Conservation (phyloP, 805 yeast genomes). For the Yamadazyma laniorum region DNA sequence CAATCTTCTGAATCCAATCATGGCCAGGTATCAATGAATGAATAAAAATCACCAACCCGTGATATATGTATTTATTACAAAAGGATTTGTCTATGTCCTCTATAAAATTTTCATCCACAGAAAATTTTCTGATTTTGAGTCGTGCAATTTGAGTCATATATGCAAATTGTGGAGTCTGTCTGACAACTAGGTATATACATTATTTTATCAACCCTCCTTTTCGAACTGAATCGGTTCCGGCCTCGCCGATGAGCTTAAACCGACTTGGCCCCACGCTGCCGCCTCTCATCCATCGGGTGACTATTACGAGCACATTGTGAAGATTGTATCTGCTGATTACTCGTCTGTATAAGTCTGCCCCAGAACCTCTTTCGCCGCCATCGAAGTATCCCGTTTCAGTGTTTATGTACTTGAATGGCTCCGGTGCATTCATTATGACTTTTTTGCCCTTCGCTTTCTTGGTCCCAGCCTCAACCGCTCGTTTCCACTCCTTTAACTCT, state of each 20-base stretch:
- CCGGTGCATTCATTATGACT: background rate
- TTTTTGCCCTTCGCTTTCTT: background rate
- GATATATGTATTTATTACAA: no score
- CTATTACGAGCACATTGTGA: constrained; percentile 61
- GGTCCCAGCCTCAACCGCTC: background rate
- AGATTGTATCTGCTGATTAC: constrained; percentile 49
- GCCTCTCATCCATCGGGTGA: constrained; percentile 83
- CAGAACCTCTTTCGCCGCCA: constrained; percentile 77
- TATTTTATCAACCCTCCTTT: background rate
- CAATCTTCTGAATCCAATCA: constrained; percentile 2
- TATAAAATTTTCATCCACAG: background rate
- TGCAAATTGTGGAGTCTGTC: background rate
- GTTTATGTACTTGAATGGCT: constrained; percentile 15
- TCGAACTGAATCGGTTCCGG: constrained; percentile 4
- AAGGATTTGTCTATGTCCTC: no score
- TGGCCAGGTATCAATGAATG: no score
- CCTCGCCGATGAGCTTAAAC: constrained; percentile 54
- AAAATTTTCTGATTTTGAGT: constrained; percentile 1
- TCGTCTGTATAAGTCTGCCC: constrained; percentile 51
- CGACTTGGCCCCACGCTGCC: constrained; percentile 68
- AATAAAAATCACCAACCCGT: no score
- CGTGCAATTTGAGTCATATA: constrained; percentile 3
- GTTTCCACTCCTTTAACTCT: no score
- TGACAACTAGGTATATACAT: no score
- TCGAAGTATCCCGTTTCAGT: constrained; percentile 63